A percentile compares a stretch with the other conserved stretches of the same genome.
phyloP scores from a whole-genome alignment of 805 yeast genomes.

The Cyberlindnera mississippiensis region DNA sequence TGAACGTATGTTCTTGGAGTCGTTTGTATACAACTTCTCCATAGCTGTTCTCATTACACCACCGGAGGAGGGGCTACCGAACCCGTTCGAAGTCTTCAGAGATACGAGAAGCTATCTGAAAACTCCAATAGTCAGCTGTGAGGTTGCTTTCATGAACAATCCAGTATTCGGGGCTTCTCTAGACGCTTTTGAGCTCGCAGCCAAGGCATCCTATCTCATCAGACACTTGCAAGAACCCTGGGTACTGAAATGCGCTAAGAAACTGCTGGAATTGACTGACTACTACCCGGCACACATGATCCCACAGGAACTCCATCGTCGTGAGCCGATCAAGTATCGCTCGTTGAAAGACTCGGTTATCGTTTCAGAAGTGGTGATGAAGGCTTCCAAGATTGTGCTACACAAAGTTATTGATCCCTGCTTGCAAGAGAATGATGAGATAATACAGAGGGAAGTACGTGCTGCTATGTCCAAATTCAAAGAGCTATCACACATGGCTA shows the following conservation, averaged over 20 bases:
- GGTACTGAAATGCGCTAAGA: constrained; percentile 11
- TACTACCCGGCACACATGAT: constrained; percentile 19
- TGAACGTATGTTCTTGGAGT: constrained; percentile 38
- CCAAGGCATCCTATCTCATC: constrained; percentile 33
- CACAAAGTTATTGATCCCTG: constrained; percentile 13
- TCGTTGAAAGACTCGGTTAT: constrained; percentile 18
- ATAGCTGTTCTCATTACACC: constrained; percentile 37
- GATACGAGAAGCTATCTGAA: constrained; percentile 31
- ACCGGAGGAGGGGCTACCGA: constrained; percentile 33
- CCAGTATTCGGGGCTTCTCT: constrained; percentile 38
- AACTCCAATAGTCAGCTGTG: constrained; percentile 34
- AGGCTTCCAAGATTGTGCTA: constrained; percentile 18
- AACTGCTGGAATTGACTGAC: constrained; percentile 17
- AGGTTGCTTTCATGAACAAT: constrained; percentile 39
- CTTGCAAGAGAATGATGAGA: constrained; percentile 3
- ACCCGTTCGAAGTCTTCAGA: constrained; percentile 39
- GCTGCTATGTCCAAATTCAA: constrained; percentile 6
- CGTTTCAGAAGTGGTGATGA: constrained; percentile 18
- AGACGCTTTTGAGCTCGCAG: constrained; percentile 33
- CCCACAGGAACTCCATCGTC: constrained; percentile 15
- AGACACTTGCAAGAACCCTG: constrained; percentile 10
- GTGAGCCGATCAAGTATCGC: constrained; percentile 11
- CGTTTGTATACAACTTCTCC: constrained; percentile 41
- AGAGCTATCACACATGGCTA: constrained; percentile 7
- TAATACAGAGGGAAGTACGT: constrained; percentile 14